Evolutionary conservation across 2,329 filamentous ascomycete genomes (phyloP), one percentile per base, ranked within the genome.

Genomic region (Hymenoscyphus linearis): DNA sequence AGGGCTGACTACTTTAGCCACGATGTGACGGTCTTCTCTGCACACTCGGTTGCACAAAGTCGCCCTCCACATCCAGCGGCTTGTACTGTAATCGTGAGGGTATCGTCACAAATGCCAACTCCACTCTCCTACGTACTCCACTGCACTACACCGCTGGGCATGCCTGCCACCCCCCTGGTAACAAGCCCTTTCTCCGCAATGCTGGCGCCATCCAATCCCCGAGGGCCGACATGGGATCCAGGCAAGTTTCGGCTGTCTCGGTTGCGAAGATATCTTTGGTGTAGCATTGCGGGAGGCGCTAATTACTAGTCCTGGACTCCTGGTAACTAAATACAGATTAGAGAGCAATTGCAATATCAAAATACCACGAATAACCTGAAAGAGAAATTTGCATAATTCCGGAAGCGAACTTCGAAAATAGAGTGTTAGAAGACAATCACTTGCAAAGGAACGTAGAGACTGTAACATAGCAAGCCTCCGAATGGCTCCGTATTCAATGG

Each of bases 201-300:
- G 55, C 40, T 52, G 44, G 44, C 56, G 56, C 56, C 56, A 52
- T 52, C 44, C 25, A 53, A 22, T 27, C 18, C 25, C 37, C 26
- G 36, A 57, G 25, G 31, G n/a, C 14, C 44, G 55, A 44, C 25
- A n/a, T 12, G 55, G 36, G 44, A 27, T 26, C 26, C 44, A 52
- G 27, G n/a, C 27, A 27, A 25, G 25, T n/a, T 52, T 58, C 56
- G 56, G 56, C 9, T 58, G 56, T 52, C 44, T 58, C 56, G 56
- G 56, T 58, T 52, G 56, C 26, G n/a, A 27, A 58, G 40, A 52
- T 58, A 31, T 25, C 50, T 53, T 47, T n/a, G 40, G 18, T 22
- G 18, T 31, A 52, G 14, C 16, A 22, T 52, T 52, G 50, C 22
- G 22, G 50, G 50, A 22, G 40, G 26, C 14, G 31, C 54, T 35